Evolutionary conservation across 2,329 filamentous ascomycete species (phyloP).

Genomic region (Fusarium tuaranense): DNA sequence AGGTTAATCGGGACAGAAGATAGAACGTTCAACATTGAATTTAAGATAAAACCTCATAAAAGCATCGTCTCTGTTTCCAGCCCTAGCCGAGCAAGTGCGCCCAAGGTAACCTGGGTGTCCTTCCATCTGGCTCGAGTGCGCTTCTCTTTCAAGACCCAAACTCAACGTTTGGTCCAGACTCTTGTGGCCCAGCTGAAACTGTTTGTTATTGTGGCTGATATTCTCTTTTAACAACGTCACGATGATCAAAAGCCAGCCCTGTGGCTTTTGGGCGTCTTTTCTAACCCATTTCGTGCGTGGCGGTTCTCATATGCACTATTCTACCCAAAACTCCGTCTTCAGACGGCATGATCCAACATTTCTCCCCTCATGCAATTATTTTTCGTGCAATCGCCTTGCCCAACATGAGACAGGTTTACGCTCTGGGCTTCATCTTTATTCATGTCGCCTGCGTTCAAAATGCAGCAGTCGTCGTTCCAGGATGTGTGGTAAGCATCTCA

Average conservation of each 20-base stretch:
- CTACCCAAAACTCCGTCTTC: neutral
- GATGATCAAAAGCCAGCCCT: neutral
- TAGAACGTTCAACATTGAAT: neutral
- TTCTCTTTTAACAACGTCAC: neutral
- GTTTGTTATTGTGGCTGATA: neutral
- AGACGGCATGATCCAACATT: neutral
- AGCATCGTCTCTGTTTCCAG: neutral
- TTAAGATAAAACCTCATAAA: neutral
- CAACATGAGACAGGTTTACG: neutral
- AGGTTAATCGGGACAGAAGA: neutral
- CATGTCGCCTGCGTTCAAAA: neutral
- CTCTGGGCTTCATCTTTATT: neutral
- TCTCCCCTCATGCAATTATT: neutral
- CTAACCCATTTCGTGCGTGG: neutral
- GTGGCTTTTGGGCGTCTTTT: neutral
- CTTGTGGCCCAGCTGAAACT: neutral
- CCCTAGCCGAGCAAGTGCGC: neutral
- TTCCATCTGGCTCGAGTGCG: neutral
- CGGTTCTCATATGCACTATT: neutral
- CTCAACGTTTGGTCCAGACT: neutral
- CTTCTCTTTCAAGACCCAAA: neutral
- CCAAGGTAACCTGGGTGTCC: neutral
- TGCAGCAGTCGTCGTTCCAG: neutral
- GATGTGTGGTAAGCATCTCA: neutral
- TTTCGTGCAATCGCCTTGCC: neutral